Evolutionary conservation across 129 eudicot species (phyloP).

Genomic region (Tagetes patula): DNA sequence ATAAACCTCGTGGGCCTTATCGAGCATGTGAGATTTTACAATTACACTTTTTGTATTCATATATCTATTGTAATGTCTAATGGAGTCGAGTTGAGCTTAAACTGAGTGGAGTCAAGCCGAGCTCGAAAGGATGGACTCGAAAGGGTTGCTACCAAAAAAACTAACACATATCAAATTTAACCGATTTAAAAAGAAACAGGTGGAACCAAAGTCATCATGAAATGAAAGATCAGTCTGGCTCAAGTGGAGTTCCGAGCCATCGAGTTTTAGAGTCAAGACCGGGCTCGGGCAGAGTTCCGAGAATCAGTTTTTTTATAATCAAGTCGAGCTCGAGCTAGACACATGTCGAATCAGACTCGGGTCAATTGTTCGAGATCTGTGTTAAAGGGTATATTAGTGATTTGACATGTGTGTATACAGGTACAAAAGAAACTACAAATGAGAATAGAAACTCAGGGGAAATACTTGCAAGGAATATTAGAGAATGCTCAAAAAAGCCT

Average conservation of each 20-base stretch:
- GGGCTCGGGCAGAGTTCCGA: not conserved
- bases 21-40: not conserved
- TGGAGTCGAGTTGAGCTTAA: no score
- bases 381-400: not conserved
- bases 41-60: no score
- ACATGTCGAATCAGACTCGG: not conserved
- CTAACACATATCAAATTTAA: no score
- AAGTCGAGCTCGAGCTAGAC: not conserved
- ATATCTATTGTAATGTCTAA: no score
- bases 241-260: no score
- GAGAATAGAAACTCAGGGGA: slow-evolving; percentile 96
- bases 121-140: no score
- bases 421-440: slow-evolving; percentile 86
- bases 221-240: no score
- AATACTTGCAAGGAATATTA: slow-evolving; percentile 85
- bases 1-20: not conserved
- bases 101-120: no score
- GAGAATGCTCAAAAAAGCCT: slow-evolving; percentile 84
- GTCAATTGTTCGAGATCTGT: not conserved
- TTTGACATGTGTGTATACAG: slow-evolving; percentile 30
- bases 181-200: no score
- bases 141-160: no score
- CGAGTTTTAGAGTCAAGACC: no score
- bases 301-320: not conserved
- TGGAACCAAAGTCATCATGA: no score